Percentiles rank a stretch among this genome's conserved stretches.
Evolutionary conservation across 2,329 filamentous ascomycete species (phyloP).

Genomic region (Aureobasidium pullulans): DNA sequence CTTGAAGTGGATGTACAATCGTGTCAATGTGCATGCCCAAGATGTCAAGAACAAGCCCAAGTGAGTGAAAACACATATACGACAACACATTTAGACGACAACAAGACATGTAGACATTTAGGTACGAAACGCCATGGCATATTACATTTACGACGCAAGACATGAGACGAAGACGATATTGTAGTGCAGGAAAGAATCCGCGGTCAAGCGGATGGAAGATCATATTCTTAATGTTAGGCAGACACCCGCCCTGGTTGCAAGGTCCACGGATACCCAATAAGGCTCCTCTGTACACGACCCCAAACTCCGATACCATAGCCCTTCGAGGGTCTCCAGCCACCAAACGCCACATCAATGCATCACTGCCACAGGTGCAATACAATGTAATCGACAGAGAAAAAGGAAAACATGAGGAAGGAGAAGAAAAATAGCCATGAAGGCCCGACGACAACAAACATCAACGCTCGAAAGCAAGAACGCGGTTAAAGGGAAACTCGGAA

Average conservation of each 20-base stretch:
- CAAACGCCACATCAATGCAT: conserved; percentile 10
- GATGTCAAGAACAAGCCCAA: conserved; percentile 12
- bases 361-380: conserved; percentile 7
- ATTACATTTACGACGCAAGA: neutral
- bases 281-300: conserved; percentile 1
- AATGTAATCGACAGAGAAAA: conserved; percentile 1
- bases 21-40: conserved; percentile 49
- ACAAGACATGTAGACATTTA: neutral
- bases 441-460: neutral
- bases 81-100: neutral
- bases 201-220: conserved; percentile 1
- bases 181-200: neutral
- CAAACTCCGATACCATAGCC: conserved; percentile 1
- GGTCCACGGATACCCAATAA: neutral
- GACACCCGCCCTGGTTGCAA: neutral
- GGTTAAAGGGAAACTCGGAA: neutral
- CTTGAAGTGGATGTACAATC: conserved; percentile 63
- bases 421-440: neutral
- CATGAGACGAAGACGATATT: neutral
- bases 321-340: neutral
- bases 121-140: neutral
- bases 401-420: conserved; percentile 1
- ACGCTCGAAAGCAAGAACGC: neutral
- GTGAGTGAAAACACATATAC: neutral
- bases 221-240: conserved; percentile 4